Percentiles rank a stretch among this genome's conserved stretches.
These are phyloP conservation scores for Lizonia empirigonia DNA, from an alignment of 2,329 filamentous ascomycete species.

Conservation along the genomic window DNA sequence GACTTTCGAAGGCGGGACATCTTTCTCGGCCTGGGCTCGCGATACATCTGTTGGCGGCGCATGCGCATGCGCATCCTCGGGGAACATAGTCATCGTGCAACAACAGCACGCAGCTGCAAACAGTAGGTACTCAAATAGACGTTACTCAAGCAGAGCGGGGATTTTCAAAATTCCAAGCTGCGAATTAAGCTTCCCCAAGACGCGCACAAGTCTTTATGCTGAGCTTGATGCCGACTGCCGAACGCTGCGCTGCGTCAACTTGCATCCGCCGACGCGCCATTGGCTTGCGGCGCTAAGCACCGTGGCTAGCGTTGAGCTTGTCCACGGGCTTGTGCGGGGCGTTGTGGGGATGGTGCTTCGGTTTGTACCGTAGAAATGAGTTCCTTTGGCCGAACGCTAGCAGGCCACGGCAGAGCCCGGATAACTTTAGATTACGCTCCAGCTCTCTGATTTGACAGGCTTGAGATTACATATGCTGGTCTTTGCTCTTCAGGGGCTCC, in stretches of 20 bases:
- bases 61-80: neutral
- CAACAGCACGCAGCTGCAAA: neutral
- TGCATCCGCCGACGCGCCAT: neutral
- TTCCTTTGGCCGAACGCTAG: no score
- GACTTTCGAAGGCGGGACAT: neutral
- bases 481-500: no score
- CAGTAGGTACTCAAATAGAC: no score
- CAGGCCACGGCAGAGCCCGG: no score
- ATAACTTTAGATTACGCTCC: no score
- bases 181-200: conserved; percentile 9
- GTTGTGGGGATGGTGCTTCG: conserved; percentile 8
- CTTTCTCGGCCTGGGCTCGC: neutral
- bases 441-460: no score
- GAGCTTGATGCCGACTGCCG: neutral
- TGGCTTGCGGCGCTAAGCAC: no score
- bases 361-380: no score
- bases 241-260: neutral
- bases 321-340: conserved; percentile 4
- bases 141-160: neutral
- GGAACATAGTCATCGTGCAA: neutral
- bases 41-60: neutral
- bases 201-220: neutral
- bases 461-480: no score
- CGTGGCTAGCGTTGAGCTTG: no score
- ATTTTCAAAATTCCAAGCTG: no score